These are phyloP conservation scores for Pestalotiopsis sp. DNA, from an alignment of 2,329 filamentous ascomycete species.

Conservation along the genomic window DNA sequence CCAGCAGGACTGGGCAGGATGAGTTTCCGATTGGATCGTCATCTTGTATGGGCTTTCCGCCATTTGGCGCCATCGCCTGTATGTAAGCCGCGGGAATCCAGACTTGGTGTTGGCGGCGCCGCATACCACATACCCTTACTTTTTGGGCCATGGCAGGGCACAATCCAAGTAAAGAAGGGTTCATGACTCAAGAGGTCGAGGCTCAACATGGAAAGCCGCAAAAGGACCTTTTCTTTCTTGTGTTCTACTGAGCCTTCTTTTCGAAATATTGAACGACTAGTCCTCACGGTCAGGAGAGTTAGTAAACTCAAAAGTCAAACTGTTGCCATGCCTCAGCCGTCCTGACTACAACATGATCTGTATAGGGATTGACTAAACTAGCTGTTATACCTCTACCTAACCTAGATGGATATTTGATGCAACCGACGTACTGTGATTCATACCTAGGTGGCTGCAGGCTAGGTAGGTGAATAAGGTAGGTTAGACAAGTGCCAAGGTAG, in stretches of 20 bases:
- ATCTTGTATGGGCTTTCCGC: background rate
- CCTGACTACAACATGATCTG: background rate
- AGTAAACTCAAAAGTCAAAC: background rate
- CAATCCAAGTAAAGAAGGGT: background rate
- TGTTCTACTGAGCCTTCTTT: conserved; percentile 2
- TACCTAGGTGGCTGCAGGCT: too few relatives aligned
- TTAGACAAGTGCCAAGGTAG: background rate
- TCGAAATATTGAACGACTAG: background rate
- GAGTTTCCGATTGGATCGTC: background rate
- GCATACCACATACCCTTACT: background rate
- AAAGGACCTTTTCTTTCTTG: background rate
- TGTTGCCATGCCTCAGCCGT: background rate
- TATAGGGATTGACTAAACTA: too few relatives aligned
- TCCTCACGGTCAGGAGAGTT: background rate
- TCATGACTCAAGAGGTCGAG: background rate
- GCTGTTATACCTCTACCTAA: background rate
- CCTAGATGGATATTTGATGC: background rate
- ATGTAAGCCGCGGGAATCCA: background rate
- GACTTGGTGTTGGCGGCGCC: background rate
- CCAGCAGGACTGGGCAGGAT: background rate
- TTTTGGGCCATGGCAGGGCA: background rate
- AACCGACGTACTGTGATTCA: too few relatives aligned
- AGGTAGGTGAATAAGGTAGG: too few relatives aligned
- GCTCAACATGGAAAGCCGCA: background rate
- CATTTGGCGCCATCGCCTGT: background rate